Percentiles rank a stretch among this genome's conserved stretches.
phyloP scores from a whole-genome alignment of 495 filamentous ascomycete genomes.

The Talaromyces trachyspermus region DNA sequence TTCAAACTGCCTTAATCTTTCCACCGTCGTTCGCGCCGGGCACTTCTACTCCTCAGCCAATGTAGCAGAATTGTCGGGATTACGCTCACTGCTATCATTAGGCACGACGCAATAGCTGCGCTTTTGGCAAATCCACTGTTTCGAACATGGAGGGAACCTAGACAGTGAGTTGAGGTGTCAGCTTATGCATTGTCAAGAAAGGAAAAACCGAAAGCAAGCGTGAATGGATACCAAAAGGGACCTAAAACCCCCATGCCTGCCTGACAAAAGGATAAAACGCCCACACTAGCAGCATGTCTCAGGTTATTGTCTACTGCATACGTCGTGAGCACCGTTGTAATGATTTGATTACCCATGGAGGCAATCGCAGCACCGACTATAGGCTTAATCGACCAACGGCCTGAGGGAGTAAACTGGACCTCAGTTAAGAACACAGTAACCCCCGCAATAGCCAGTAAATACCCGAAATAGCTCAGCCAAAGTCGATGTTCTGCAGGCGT shows the following conservation, averaged over 20 bases:
- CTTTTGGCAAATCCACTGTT: constrained; percentile 34
- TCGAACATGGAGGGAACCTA: constrained; percentile 48
- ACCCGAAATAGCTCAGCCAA: constrained; percentile 34
- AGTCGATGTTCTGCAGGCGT: constrained; percentile 25
- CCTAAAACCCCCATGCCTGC: constrained; percentile 39
- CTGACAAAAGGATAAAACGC: constrained; percentile 27
- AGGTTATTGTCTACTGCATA: constrained; percentile 36
- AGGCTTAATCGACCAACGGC: constrained; percentile 30
- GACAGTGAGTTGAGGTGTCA: too few species aligned
- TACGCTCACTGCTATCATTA: constrained; percentile 39
- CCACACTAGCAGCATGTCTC: constrained; percentile 19
- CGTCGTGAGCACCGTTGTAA: constrained; percentile 38
- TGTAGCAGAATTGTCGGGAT: constrained; percentile 42
- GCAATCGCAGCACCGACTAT: constrained; percentile 31
- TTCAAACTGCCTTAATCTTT: too few species aligned
- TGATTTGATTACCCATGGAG: constrained; percentile 33
- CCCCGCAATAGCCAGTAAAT: constrained; percentile 27
- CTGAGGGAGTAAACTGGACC: constrained; percentile 19
- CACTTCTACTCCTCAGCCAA: too few species aligned
- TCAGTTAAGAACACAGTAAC: constrained; percentile 29
- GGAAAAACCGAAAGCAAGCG: constrained; percentile 6
- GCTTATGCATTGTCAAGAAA: background rate
- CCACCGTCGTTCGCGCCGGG: too few species aligned
- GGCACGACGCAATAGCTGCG: constrained; percentile 31
- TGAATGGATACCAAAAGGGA: constrained; percentile 36